Base-by-base conservation (phyloP, 345 rosid genomes). In the Dipteronia sinensis region DNA sequence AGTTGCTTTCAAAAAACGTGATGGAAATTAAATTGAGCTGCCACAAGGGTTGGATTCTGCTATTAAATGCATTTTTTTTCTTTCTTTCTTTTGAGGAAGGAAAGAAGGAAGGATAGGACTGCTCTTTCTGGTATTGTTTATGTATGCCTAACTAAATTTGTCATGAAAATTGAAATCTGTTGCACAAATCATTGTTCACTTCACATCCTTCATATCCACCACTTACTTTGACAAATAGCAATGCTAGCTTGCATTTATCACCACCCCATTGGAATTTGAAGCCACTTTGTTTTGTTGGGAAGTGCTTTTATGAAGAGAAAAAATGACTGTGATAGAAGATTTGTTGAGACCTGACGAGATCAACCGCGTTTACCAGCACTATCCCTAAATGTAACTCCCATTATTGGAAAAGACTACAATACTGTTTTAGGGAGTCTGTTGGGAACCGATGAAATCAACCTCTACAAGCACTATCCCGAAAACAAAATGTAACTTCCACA, bases 1-100 rank as follows among this genome's bases (percentile, higher is more conserved):
- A 61, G 38, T 73, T 73, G 77, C 25, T 27, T 5, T 47, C 49
- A 29, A 64, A 47, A 56, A 17, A 65, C 44, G 77, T 75, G 77
- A 65, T 49, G 38, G 61, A 53, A 65, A 75, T 56, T 31, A 20
- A 29, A 46, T 63, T 63, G 2, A 34, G 38, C 6, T 34, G 6
- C 46, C 69, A 19, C 19, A 55, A 46, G 17, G 44, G 19, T 17
- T 74, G 47, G 58, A 46, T 42, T 51, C 29, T 64, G 46, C 63
- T 25, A 42, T 42, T 42, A 42, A 7, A 63, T 13, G 7, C 7
- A 49, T 49, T 20, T 34, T 3, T 31, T 34, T 34, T 34, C 38
- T 34, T 34, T 34, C 38, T 34, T 34, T 34, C 38, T 75, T 63
- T 58, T 46, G 46, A 51, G 71, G 6, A 65, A 65, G 46, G 11